Evolutionary conservation across 1,284 basidiomycete species (phyloP), one percentile per base, ranked within the genome.

Genomic region (Thelephora terrestris): DNA sequence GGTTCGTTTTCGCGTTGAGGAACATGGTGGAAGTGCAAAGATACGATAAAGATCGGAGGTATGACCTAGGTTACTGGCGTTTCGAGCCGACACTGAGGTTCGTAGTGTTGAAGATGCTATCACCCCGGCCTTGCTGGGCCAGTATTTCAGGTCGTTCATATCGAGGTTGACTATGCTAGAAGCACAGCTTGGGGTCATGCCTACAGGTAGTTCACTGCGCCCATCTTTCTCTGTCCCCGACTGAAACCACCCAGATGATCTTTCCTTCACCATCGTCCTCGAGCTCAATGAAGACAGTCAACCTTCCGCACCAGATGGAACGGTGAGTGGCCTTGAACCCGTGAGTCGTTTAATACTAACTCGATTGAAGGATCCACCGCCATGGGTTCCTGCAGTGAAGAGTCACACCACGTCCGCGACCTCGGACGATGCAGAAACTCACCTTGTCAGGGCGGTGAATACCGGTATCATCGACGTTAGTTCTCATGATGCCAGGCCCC

Each of bases 391-490:
- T 2, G 85, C 85, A 12, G 69, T 74, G 37, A 64, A 64, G 18
- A 71, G 76, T 53, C 76, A 85, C 53, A 85, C 80, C n/a, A 86
- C 81, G 7, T 57, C 68, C 17, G 82, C 76, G 12, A 66, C 69
- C 10, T 69, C 75, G 17, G 77, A 79, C 35, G 67, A 77, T 49
- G 77, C 77, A 42, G 79, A 81, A 61, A 65, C 80, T 40, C 81
- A 78, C 63, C 71, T 85, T 71, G 64, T 90, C 53, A 71, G 88
- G 25, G 84, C 85, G 6, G 82, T 92, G 5, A 87, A 91, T 58
- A 92, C 90, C 2, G 90, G 90, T 2, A 78, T 93, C 32, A 81
- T 93, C 47, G 89, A 87, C 62, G 90, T 85, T 61, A 61, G 81
- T 62, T 6, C 17, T 36, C 16, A n/a, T 37, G 20, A 43, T 24